Conservation (phyloP, 805 yeast species). For the Cyberlindnera saturnus region DNA sequence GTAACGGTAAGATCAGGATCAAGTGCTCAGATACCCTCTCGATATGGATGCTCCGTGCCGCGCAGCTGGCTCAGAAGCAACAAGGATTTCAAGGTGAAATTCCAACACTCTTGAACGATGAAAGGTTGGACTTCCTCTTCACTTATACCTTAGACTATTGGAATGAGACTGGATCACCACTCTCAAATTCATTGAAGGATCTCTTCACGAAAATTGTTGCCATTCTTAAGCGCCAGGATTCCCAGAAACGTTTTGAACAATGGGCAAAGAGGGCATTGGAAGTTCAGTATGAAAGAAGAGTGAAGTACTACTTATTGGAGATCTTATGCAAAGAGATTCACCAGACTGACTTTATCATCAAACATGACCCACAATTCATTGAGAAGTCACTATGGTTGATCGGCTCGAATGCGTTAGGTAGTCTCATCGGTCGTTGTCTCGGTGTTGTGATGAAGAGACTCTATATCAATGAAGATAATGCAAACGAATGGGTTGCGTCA, state of each 20-base stretch:
- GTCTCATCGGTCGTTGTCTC: constrained; percentile 56
- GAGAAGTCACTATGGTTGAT: constrained; percentile 42
- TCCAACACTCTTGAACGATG: constrained; percentile 12
- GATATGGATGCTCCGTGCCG: constrained; percentile 56
- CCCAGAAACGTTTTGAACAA: constrained; percentile 23
- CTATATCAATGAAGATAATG: constrained; percentile 25
- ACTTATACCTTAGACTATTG: constrained; percentile 60
- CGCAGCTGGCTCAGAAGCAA: constrained; percentile 30
- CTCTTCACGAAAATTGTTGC: constrained; percentile 48
- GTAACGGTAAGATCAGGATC: constrained; percentile 33
- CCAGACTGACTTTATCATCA: constrained; percentile 36
- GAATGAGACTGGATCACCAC: constrained; percentile 64
- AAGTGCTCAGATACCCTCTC: constrained; percentile 53
- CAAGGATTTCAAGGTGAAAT: constrained; percentile 6
- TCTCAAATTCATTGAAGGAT: constrained; percentile 62
- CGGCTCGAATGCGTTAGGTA: constrained; percentile 56
- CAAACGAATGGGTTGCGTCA: constrained; percentile 15
- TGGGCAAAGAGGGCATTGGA: constrained; percentile 45
- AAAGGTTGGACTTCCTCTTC: constrained; percentile 31
- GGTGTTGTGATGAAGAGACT: constrained; percentile 32
- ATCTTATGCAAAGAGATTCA: constrained; percentile 40
- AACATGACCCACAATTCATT: constrained; percentile 40
- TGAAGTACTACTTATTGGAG: constrained; percentile 56
- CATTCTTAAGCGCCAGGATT: constrained; percentile 28
- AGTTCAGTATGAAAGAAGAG: constrained; percentile 48